Percentiles rank a stretch among this genome's conserved stretches.
Conservation (phyloP, 306 rosid genomes). For the Oemleria cerasiformis region DNA sequence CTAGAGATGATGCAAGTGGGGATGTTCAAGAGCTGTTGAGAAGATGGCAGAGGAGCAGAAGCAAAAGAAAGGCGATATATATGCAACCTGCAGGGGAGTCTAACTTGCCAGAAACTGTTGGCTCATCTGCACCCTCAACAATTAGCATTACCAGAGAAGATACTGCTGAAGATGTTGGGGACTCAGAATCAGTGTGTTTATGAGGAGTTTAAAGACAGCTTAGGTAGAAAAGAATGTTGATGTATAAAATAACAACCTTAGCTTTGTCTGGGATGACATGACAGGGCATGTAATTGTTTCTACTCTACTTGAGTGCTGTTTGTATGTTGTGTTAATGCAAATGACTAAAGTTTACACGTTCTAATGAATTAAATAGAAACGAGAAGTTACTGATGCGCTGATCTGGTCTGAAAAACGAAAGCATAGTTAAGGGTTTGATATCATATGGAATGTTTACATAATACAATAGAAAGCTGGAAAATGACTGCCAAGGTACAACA, state of each 20-base stretch:
- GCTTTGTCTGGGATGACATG: not conserved
- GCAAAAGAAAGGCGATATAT: constrained; percentile 53
- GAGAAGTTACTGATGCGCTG: too few species aligned
- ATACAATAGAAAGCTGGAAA: not conserved
- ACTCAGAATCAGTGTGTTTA: constrained; percentile 61
- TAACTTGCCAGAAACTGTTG: constrained; percentile 35
- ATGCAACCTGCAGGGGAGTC: constrained; percentile 9
- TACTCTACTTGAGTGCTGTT: not conserved
- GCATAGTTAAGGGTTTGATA: not conserved
- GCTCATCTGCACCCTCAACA: constrained; percentile 50
- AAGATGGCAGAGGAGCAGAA: constrained; percentile 53
- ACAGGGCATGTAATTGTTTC: not conserved
- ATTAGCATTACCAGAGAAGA: constrained; percentile 51
- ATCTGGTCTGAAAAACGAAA: not conserved
- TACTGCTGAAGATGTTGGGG: constrained; percentile 52
- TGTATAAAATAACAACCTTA: too few species aligned
- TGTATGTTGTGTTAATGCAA: not conserved
- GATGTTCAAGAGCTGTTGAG: constrained; percentile 54
- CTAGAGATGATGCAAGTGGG: constrained; percentile 35
- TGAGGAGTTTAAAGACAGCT: not conserved
- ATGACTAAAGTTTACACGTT: not conserved
- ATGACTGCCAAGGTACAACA: not conserved
- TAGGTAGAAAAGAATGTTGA: constrained; percentile 7
- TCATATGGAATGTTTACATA: not conserved
- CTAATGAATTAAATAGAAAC: not conserved